phyloP scores from a whole-genome alignment of 2,329 filamentous ascomycete genomes.

The Beauveria sp. region DNA sequence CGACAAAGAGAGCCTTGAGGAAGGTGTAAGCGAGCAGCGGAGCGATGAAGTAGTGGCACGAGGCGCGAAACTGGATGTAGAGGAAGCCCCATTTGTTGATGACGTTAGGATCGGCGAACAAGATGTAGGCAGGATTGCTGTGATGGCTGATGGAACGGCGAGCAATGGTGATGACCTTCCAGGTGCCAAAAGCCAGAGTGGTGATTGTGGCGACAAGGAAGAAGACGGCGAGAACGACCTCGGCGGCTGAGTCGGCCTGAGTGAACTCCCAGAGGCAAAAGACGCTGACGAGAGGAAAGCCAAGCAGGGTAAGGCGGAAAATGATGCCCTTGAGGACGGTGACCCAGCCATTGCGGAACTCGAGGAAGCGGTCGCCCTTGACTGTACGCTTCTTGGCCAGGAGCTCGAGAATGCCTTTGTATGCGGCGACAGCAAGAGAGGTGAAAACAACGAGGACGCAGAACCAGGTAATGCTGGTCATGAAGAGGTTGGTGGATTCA shows the following conservation, averaged over 20 bases:
- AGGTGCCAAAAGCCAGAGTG: constrained; percentile 77
- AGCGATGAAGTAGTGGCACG: constrained; percentile 91
- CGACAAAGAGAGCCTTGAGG: constrained; percentile 86
- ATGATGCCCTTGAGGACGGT: constrained; percentile 90
- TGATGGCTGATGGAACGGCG: constrained; percentile 85
- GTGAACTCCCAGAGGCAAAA: constrained; percentile 94
- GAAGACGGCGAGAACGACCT: constrained; percentile 80
- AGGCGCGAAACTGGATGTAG: constrained; percentile 93
- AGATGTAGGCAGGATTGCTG: constrained; percentile 93
- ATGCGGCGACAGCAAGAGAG: constrained; percentile 62
- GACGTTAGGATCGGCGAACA: constrained; percentile 89
- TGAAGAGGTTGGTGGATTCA: constrained; percentile 85
- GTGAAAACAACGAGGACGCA: constrained; percentile 73
- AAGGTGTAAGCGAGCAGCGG: constrained; percentile 70
- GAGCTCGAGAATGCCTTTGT: constrained; percentile 75
- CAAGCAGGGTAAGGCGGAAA: constrained; percentile 83
- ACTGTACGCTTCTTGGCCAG: constrained; percentile 69
- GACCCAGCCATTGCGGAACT: constrained; percentile 92
- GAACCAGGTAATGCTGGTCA: constrained; percentile 87
- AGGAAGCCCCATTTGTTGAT: constrained; percentile 98
- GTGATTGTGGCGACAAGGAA: constrained; percentile 75
- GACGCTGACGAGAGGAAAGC: constrained; percentile 84
- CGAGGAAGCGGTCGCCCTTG: constrained; percentile 77
- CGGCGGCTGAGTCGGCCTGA: constrained; percentile 72
- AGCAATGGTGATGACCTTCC: constrained; percentile 83